These are phyloP conservation scores for Fragilariopsis cylindrus DNA, from an alignment of 108 stramenopile species.

Conservation along the genomic window DNA sequence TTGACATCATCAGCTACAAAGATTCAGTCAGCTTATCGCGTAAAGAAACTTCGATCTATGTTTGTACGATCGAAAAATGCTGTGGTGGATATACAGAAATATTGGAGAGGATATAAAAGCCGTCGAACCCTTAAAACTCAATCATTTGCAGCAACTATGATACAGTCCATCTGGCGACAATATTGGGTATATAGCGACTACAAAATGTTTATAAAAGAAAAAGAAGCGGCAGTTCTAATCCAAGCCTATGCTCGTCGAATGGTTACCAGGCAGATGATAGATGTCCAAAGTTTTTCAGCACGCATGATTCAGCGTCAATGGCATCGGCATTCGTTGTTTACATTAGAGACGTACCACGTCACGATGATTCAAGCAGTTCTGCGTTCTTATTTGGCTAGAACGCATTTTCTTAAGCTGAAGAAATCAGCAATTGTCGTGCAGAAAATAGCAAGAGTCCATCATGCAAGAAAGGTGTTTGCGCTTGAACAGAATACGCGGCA, in stretches of 20 bases:
- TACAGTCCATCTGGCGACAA: slow-evolving; percentile 27
- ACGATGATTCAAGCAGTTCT: slow-evolving; percentile 19
- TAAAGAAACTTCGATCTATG: not conserved
- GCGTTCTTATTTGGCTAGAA: not conserved
- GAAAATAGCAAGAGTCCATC: slow-evolving; percentile 12
- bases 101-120: slow-evolving; percentile 32
- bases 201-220: slow-evolving; percentile 14
- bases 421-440: slow-evolving; percentile 14
- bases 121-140: slow-evolving; percentile 4
- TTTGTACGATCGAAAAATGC: not conserved
- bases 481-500: slow-evolving; percentile 1
- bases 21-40: slow-evolving; percentile 10
- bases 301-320: slow-evolving; percentile 20
- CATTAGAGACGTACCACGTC: not conserved
- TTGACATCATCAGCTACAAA: not conserved
- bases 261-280: not conserved
- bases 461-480: slow-evolving; percentile 2
- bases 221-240: slow-evolving; percentile 11
- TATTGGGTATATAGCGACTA: slow-evolving; percentile 19
- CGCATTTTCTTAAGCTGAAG: not conserved
- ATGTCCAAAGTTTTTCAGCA: not conserved
- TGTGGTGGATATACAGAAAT: slow-evolving; percentile 32
- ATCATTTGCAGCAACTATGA: slow-evolving; percentile 22
- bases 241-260: slow-evolving; percentile 16
- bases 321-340: not conserved